These are phyloP conservation scores for Xerocomellus dryophilus DNA, from an alignment of 768 basidiomycete species.

Conservation along the genomic window DNA sequence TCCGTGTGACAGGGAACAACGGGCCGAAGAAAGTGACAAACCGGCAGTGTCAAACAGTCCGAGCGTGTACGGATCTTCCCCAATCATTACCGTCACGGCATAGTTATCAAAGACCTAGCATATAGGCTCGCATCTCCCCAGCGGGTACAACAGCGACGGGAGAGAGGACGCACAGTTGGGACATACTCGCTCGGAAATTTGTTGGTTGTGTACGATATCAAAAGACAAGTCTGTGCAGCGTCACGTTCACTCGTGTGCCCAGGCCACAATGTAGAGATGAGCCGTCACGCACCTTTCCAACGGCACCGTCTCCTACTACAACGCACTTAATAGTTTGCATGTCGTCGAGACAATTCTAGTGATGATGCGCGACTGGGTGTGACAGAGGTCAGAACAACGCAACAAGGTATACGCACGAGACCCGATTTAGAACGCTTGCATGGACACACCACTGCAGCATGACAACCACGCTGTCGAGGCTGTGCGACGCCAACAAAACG, in stretches of 20 bases:
- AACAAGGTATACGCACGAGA: constrained; percentile 19
- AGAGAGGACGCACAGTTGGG: constrained; percentile 71
- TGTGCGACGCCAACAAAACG: constrained; percentile 19
- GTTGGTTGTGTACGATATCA: constrained; percentile 97
- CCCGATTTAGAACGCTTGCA: constrained; percentile 23
- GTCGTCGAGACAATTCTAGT: constrained; percentile 21
- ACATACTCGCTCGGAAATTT: constrained; percentile 99
- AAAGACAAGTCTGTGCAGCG: constrained; percentile 74
- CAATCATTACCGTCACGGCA: constrained; percentile 99
- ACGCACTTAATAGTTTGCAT: constrained; percentile 99
- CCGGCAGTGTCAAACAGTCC: constrained; percentile 99
- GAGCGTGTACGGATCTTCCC: constrained; percentile 97
- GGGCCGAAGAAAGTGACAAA: constrained; percentile 39
- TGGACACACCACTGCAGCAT: constrained; percentile 23
- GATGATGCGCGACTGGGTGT: constrained; percentile 10
- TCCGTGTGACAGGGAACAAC: constrained; percentile 1
- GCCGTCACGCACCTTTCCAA: constrained; percentile 78
- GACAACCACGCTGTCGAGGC: constrained; percentile 31
- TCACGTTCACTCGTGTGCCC: constrained; percentile 3
- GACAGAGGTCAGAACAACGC: constrained; percentile 20
- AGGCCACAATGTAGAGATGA: not conserved
- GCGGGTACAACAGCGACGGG: not conserved
- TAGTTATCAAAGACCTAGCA: constrained; percentile 91
- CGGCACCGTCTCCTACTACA: constrained; percentile 96
- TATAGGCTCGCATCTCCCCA: constrained; percentile 19